Evolutionary conservation across 2,329 filamentous ascomycete genomes (phyloP).

Genomic region (Fusarium sterilihyphosum): DNA sequence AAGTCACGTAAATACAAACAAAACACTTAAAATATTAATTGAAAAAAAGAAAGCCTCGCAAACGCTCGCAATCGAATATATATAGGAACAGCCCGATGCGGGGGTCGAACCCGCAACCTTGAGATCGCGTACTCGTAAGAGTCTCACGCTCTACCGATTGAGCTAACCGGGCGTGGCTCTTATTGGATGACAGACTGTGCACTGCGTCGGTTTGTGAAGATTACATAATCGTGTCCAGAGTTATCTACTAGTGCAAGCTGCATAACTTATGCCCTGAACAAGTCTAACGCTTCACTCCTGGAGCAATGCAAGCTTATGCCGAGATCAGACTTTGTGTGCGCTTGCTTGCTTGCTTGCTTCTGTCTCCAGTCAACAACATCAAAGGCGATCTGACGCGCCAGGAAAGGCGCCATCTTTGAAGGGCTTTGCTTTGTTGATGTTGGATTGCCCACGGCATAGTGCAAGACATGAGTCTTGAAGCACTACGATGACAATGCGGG

Average conservation of each 20-base stretch:
- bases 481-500: background rate
- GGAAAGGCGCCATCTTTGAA: no score
- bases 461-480: background rate
- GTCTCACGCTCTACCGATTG: conserved; percentile 72
- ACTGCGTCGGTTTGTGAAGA: background rate
- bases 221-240: fast-evolving
- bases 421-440: background rate
- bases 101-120: conserved; percentile 67
- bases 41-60: conserved; percentile 19
- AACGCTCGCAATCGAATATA: conserved; percentile 20
- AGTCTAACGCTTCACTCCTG: background rate
- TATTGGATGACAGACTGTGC: background rate
- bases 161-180: conserved; percentile 49
- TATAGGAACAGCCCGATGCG: conserved; percentile 54
- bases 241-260: background rate
- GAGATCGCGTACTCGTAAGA: conserved; percentile 64
- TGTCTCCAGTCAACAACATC: background rate
- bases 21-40: no score
- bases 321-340: background rate
- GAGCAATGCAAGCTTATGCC: background rate
- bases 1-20: background rate
- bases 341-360: background rate
- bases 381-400: background rate
- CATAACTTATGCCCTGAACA: background rate
- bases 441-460: background rate